Evolutionary conservation across 78 protist species (phyloP).

Genomic region (Polysphondylium violaceum): DNA sequence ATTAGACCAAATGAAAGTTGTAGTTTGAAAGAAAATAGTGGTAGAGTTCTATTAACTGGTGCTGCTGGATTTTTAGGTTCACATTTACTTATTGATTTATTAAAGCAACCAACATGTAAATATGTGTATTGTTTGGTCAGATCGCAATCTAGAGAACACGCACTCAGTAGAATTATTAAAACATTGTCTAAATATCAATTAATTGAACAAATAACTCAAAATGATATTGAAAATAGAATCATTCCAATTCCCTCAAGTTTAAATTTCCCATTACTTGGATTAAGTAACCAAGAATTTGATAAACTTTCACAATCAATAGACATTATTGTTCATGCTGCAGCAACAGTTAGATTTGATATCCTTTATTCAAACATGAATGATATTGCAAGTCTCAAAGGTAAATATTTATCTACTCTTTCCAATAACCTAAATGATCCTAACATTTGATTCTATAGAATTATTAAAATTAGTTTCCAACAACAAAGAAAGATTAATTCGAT

Average conservation of each 20-base stretch:
- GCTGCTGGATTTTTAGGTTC: conserved; percentile 41
- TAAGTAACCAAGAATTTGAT: neutral
- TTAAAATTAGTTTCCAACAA: conserved; percentile 5
- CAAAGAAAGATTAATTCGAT: no score
- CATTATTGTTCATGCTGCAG: neutral
- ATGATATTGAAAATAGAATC: no score
- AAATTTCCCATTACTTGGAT: conserved; percentile 21
- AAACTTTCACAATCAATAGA: neutral
- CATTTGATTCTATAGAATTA: neutral
- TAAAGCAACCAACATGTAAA: neutral
- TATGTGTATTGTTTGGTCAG: conserved; percentile 50
- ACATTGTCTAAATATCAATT: neutral
- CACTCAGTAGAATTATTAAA: neutral
- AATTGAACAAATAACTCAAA: no score
- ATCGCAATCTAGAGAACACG: neutral
- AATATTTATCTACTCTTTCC: neutral
- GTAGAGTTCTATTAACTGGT: conserved; percentile 46
- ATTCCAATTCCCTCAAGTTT: conserved; percentile 20
- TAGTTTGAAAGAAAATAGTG: neutral
- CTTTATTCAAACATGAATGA: no score
- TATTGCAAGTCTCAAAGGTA: no score
- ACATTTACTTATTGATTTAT: conserved; percentile 8
- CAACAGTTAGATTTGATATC: no score
- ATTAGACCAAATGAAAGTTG: neutral
- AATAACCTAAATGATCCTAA: neutral